Evolutionary conservation across 257 asterid genomes (phyloP).

Genomic region (Lavandula angustifolia): DNA sequence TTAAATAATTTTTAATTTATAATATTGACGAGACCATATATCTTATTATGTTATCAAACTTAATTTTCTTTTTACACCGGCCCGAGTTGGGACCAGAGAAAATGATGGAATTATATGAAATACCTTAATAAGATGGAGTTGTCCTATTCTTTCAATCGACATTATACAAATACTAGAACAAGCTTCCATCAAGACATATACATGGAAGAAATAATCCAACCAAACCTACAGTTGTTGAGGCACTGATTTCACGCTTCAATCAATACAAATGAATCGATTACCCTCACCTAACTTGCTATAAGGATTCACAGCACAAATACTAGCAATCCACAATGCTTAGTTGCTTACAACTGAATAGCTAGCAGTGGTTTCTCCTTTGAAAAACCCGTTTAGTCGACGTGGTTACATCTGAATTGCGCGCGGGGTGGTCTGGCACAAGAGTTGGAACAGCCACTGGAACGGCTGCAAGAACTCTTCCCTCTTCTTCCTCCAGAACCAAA

Average conservation of each 20-base stretch:
- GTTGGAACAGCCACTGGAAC: conserved; percentile 67
- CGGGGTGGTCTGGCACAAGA: conserved; percentile 29
- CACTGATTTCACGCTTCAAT: conserved; percentile 12
- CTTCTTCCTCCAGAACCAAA: conserved; percentile 92
- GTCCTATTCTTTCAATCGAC: no score
- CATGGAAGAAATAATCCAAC: conserved; percentile 23
- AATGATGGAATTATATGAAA: no score
- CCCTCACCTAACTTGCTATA: not conserved
- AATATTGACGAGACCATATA: no score
- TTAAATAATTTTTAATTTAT: no score
- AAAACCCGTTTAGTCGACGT: not conserved
- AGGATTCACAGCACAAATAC: conserved; percentile 1
- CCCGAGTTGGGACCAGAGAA: no score
- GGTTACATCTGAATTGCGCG: conserved; percentile 41
- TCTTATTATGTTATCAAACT: no score
- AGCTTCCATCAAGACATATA: conserved; percentile 1
- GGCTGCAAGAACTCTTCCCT: conserved; percentile 60
- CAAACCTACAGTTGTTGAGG: conserved; percentile 13
- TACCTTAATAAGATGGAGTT: no score
- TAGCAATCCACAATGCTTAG: conserved; percentile 14
- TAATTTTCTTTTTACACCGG: no score
- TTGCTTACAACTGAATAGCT: not conserved
- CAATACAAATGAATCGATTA: conserved; percentile 18
- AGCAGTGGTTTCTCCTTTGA: not conserved
- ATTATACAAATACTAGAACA: no score